These are phyloP conservation scores for Rutstroemia sp. DNA, from an alignment of 2,329 filamentous ascomycete species.

Conservation along the genomic window DNA sequence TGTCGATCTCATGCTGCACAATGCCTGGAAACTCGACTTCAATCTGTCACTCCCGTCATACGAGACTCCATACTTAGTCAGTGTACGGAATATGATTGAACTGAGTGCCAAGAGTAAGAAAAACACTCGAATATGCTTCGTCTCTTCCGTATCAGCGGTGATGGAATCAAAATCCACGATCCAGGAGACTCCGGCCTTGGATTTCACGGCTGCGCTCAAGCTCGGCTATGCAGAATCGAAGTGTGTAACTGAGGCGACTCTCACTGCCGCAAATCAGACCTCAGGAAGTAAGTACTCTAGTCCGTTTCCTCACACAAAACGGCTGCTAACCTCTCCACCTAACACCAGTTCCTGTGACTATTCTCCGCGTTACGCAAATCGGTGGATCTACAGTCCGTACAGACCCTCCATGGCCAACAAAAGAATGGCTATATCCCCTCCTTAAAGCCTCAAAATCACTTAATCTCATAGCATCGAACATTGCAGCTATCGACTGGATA, in stretches of 20 bases:
- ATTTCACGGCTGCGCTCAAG: neutral
- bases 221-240: conserved; percentile 23
- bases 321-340: neutral
- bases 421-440: conserved; percentile 43
- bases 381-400: conserved; percentile 32
- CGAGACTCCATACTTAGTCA: conserved; percentile 29
- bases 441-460: conserved; percentile 24
- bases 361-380: conserved; percentile 42
- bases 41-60: conserved; percentile 31
- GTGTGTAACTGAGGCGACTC: conserved; percentile 30
- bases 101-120: neutral
- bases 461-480: neutral
- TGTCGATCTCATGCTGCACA: conserved; percentile 11
- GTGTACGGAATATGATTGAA: conserved; percentile 33
- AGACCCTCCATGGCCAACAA: conserved; percentile 43
- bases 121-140: neutral
- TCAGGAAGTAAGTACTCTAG: conserved; percentile 21
- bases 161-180: neutral
- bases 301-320: no score
- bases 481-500: conserved; percentile 36
- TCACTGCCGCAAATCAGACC: conserved; percentile 32
- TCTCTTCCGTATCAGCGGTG: neutral
- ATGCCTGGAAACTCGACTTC: conserved; percentile 34
- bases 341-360: conserved; percentile 30
- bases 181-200: neutral